Evolutionary conservation across 257 asterid genomes (phyloP).

Genomic region (Solanum chmielewskii): DNA sequence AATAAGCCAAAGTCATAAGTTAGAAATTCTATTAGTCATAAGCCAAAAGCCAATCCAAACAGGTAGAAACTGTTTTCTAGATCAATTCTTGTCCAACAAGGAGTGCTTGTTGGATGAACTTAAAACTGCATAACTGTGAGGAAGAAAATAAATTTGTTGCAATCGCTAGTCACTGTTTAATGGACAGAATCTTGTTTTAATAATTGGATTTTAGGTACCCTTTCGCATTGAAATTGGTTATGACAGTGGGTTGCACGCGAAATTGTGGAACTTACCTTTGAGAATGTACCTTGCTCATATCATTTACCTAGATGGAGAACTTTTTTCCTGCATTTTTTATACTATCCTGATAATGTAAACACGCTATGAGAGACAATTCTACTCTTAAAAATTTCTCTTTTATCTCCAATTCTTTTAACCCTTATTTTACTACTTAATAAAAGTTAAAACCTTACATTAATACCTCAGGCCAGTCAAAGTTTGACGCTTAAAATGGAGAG

Average conservation of each 20-base stretch:
- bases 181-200: neutral
- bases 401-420: neutral
- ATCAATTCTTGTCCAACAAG: too few relatives aligned
- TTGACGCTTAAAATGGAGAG: neutral
- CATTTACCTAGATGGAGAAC: neutral
- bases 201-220: neutral
- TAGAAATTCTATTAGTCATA: too few relatives aligned
- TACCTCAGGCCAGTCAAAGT: neutral
- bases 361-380: neutral
- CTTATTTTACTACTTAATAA: neutral
- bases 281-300: neutral
- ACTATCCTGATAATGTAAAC: neutral
- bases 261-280: neutral
- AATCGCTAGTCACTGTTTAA: neutral
- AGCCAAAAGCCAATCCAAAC: too few relatives aligned
- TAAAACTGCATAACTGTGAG: neutral
- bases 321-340: neutral
- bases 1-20: too few relatives aligned
- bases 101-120: too few relatives aligned
- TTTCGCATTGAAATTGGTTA: neutral
- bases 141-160: neutral
- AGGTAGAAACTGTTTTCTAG: too few relatives aligned
- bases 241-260: neutral
- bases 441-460: neutral
- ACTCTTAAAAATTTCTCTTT: neutral